Evolutionary conservation across 139 green algal species (phyloP), one percentile per base, ranked within the genome.

Genomic region (Volvox africanus): DNA sequence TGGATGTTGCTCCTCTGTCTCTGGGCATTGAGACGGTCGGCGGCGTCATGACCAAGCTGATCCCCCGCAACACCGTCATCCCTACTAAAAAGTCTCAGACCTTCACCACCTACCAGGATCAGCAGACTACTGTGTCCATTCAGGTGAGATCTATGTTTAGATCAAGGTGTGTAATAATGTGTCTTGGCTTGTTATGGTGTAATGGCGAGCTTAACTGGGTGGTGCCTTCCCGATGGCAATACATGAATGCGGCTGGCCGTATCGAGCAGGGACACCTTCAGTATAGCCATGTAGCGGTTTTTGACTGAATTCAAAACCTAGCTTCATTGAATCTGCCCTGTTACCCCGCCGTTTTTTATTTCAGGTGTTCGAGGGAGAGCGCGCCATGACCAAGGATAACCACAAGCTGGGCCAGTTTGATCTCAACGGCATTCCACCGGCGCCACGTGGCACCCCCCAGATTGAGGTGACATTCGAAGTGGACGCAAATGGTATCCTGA

Each of bases 31-130:
- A 99, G 94, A 99, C 97, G 12, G 95, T 97, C 9, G 97, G 97
- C 65, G 98, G 97, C 65, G 97, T 99, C 26, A 99, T 99, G 97
- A 99, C 97, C 82, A 98, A 98, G 95, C 93, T 99, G 35, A 99
- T 99, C 92, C 93, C 95, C 35, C 94, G 98, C 88, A 99, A 99
- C 96, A 98, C 95, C 65, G 95, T 96, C 44, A 97, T 98, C 75
- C 98, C 98, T 83, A 99, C 98, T 89, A 99, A 99, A 96, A 99
- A 99, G 96, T 97, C 92, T 37, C 98, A 99, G 97, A 97, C 96
- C 44, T 99, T 99, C 97, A 99, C 98, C 91, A 99, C 98, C 21
- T 99, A 99, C 96, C 97, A 99, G 96, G 98, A 99, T 93, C 94
- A 99, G 85, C 98, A 99, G 95, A 96, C 95, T 62, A 98, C 96